Conservation (phyloP, 129 eudicot species). For the Apium graveolens region DNA sequence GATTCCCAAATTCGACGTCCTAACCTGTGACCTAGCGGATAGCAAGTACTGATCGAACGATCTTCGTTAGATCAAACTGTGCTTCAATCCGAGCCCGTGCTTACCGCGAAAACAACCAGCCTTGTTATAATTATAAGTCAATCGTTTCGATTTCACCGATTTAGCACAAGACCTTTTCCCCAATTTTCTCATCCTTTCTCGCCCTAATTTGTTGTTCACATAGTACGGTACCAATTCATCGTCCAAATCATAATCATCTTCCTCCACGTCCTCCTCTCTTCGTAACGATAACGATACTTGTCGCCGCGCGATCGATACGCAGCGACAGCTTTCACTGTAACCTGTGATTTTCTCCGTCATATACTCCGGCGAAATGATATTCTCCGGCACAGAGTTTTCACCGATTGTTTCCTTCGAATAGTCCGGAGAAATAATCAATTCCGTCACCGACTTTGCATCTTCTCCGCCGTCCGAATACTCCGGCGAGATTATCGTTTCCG, state of each 20-base stretch:
- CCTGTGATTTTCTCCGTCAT: neutral
- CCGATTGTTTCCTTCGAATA: too few relatives aligned
- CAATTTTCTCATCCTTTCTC: conserved; percentile 68
- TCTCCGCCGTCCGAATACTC: too few relatives aligned
- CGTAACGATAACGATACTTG: conserved; percentile 8
- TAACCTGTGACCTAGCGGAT: too few relatives aligned
- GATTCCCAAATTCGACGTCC: too few relatives aligned
- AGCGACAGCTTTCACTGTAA: neutral
- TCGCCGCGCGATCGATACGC: neutral
- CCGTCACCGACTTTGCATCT: too few relatives aligned
- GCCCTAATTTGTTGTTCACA: conserved; percentile 34
- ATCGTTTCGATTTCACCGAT: conserved; percentile 38
- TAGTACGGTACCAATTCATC: conserved; percentile 62
- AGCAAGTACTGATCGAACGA: too few relatives aligned
- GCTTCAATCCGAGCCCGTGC: conserved; percentile 63
- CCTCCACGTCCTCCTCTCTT: conserved; percentile 15
- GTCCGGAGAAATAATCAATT: too few relatives aligned
- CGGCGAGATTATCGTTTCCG: neutral
- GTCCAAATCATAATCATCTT: conserved; percentile 35
- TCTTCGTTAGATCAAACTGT: conserved; percentile 18
- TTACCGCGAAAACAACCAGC: conserved; percentile 50
- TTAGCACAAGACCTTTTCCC: conserved; percentile 61
- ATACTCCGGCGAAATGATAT: too few relatives aligned
- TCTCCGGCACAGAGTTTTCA: too few relatives aligned
- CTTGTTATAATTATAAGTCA: conserved; percentile 35